Evolutionary conservation across 768 basidiomycete species (phyloP), one percentile per base, ranked within the genome.

Genomic region (Leucocoprinus birnbaumii): DNA sequence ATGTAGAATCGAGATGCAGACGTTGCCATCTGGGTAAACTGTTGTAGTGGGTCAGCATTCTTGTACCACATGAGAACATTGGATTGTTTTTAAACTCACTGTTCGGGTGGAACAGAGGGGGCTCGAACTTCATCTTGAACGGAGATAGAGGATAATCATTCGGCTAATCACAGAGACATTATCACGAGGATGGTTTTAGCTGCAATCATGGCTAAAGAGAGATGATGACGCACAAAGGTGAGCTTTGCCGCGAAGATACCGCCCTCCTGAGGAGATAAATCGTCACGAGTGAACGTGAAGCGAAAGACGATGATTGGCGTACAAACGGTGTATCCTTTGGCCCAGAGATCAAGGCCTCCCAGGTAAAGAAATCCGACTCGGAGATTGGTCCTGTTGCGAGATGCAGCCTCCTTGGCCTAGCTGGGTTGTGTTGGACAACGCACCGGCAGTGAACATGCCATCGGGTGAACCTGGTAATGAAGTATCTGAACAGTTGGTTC

Each of bases 71-170:
- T 53, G 40, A 18, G 18, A 53, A 26, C 7, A 38, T 19, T 47
- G 35, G 6, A 26, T 47, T 16, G 51, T 34, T 48, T 47, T 35
- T 45, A 26, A 50, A 73, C 89, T 70, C 61, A 96, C 97, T 89
- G 69, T 99, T 99, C 16, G 97, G 97, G 71, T 99, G 97, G 71
- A 98, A 91, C 53, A 99, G 69, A 2, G 96, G 95, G 2, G 97
- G 97, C 43, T 98, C 94, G 64, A 99, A 99, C 65, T 83, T 93
- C 97, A 99, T 98, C 76, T 94, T 98, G 86, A 98, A 98, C 18
- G 97, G 97, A 50, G 92, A 96, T 64, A 99, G 75, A 27, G 97
- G 97, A 72, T 99, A 99, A 66, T 99, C 97, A 37, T 80, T 67
- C 0, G 94, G 94, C 93, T 94, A 51, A 22, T 45, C 25, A 18